Evolutionary conservation across 257 asterid genomes (phyloP).

Genomic region (Petunia axillaris): DNA sequence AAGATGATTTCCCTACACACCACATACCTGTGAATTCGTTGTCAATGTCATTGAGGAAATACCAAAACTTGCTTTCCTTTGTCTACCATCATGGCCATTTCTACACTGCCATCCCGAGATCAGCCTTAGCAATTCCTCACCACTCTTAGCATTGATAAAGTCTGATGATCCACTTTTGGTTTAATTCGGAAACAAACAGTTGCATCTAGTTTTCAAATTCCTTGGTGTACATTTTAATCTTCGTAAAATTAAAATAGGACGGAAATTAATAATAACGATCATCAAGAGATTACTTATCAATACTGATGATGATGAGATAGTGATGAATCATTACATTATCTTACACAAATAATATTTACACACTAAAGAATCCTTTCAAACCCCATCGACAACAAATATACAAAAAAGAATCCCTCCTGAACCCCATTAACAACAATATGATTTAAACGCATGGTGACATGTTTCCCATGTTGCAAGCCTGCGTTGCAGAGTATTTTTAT

Average conservation of each 20-base stretch:
- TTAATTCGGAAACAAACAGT: background rate
- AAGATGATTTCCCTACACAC: background rate
- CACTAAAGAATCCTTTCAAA: background rate
- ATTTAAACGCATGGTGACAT: background rate
- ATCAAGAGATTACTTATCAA: too few species aligned
- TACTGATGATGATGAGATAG: background rate
- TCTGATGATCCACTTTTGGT: background rate
- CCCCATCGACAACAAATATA: background rate
- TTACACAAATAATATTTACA: background rate
- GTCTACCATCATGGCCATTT: conserved; percentile 18
- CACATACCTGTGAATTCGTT: background rate
- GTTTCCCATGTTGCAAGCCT: conserved; percentile 20
- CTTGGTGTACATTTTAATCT: background rate
- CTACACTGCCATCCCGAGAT: background rate
- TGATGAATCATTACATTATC: background rate
- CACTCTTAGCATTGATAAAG: conserved; percentile 1
- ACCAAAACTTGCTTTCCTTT: background rate
- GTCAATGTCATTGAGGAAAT: background rate
- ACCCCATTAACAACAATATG: background rate
- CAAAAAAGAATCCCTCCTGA: background rate
- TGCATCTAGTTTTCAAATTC: conserved; percentile 2
- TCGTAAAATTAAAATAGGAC: background rate
- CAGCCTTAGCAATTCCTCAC: background rate
- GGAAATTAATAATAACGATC: too few species aligned
- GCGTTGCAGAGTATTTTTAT: conserved; percentile 20